Base-by-base conservation (phyloP, 495 filamentous ascomycete species). In the Tuber borchii region DNA sequence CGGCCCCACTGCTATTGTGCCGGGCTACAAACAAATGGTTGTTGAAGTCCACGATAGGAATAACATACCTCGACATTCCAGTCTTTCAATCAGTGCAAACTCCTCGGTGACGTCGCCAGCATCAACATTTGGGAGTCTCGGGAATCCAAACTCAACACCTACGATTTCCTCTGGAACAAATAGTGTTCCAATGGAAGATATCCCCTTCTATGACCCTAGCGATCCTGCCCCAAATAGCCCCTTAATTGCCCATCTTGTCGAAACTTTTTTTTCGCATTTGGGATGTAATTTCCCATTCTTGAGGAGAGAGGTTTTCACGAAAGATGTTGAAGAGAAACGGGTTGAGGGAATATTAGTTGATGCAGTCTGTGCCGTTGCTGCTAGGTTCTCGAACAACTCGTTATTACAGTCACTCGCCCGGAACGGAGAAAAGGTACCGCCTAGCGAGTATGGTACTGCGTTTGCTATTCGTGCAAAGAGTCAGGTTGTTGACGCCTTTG, bases 1-100 rank as follows among this genome's bases (percentile, higher is more conserved):
- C 82, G 93, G 93, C 0, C 92, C 92, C 1, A 96, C 93, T 3
- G 93, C 93, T 75, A 96, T 96, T 79, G 92, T 94, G 48, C 93
- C 93, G 3, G 93, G 93, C n/a, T 95, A 93, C 84, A 96, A 95
- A 83, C 92, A 94, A 81, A 94, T 95, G 91, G 91, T 95, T 72
- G 92, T 93, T 70, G 90, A 92, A 79, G 89, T 94, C 20, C 88
- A 89, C 77, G 86, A 87, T 74, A 86, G 73, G 43, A 45, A 73
- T 45, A 79, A 75, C 71, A 86, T 44, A 34, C 70, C 46, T 42
- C 78, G 71, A 17, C 77, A 70, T 71, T 20, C 70, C 22, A 79
- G 78, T n/a, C 78, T 75, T 46, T 76, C 78, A 19, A 76, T 72
- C 26, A 76, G 77, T 51, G 77, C 70, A 71, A 75, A 71, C 7